phyloP scores from a whole-genome alignment of 768 basidiomycete genomes.

The Chalciporus piperatus region DNA sequence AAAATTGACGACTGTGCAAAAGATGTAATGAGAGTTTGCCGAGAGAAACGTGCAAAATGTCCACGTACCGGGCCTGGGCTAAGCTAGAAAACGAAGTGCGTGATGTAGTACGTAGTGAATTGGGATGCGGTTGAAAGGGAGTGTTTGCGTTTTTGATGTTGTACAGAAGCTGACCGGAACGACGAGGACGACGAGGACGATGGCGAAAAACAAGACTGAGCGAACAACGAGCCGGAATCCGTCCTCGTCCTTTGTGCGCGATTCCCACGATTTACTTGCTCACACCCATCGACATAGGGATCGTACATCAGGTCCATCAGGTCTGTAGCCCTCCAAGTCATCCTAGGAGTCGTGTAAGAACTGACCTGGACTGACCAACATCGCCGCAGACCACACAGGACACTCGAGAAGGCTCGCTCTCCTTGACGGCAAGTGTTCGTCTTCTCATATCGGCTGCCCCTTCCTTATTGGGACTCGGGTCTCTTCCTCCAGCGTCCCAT shows the following conservation, averaged over 20 bases:
- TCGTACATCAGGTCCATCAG: neutral
- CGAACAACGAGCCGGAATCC: neutral
- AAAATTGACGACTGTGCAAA: constrained; percentile 7
- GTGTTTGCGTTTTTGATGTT: constrained; percentile 29
- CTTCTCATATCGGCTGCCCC: neutral
- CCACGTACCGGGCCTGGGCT: constrained; percentile 6
- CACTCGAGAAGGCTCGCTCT: neutral
- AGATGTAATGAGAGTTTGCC: constrained; percentile 23
- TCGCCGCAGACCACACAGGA: neutral
- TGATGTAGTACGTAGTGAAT: constrained; percentile 10
- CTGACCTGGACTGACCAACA: neutral
- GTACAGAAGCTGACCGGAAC: constrained; percentile 29
- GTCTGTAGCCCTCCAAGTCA: neutral
- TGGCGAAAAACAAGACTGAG: constrained; percentile 6
- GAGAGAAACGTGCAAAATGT: constrained; percentile 28
- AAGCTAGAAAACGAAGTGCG: constrained; percentile 1
- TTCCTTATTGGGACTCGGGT: constrained; percentile 6
- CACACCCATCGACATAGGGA: neutral
- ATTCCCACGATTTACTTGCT: constrained; percentile 20
- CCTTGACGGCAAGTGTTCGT: neutral
- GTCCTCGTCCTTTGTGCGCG: neutral
- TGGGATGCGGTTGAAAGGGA: constrained; percentile 19
- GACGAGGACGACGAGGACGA: constrained; percentile 18
- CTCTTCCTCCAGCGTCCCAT: neutral
- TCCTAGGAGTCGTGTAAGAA: neutral